Evolutionary conservation across 257 asterid species (phyloP).

Genomic region (Leonotis leonurus): DNA sequence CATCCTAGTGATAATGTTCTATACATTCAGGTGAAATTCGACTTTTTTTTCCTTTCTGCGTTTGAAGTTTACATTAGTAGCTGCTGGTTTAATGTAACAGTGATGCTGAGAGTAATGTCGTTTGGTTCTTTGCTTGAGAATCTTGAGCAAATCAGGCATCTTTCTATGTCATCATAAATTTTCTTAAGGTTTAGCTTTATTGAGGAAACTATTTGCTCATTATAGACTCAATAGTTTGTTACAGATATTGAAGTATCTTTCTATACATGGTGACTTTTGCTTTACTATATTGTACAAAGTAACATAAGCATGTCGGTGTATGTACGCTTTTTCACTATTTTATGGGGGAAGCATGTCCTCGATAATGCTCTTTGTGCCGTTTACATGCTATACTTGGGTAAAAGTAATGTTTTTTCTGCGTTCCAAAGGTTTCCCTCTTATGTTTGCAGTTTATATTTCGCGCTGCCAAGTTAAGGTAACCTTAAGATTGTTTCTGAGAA

Average conservation of each 20-base stretch:
- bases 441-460: too few relatives aligned
- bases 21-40: constrained; percentile 61
- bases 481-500: background rate
- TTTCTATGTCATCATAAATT: background rate
- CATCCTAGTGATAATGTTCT: constrained; percentile 75
- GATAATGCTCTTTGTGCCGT: background rate
- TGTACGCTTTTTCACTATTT: background rate
- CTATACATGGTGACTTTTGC: too few relatives aligned
- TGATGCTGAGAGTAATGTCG: background rate
- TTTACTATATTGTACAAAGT: too few relatives aligned
- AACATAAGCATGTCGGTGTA: background rate
- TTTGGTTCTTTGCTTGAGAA: background rate
- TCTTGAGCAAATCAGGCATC: background rate
- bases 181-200: background rate
- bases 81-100: background rate
- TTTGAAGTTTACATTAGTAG: background rate
- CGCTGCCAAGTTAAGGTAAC: too few relatives aligned
- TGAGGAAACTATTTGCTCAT: background rate
- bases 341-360: background rate
- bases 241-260: too few relatives aligned
- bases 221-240: too few relatives aligned
- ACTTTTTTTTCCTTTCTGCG: background rate
- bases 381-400: background rate
- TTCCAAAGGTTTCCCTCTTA: too few relatives aligned
- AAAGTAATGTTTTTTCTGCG: background rate